phyloP scores from a whole-genome alignment of 768 basidiomycete genomes.

The Mycena galericulata region DNA sequence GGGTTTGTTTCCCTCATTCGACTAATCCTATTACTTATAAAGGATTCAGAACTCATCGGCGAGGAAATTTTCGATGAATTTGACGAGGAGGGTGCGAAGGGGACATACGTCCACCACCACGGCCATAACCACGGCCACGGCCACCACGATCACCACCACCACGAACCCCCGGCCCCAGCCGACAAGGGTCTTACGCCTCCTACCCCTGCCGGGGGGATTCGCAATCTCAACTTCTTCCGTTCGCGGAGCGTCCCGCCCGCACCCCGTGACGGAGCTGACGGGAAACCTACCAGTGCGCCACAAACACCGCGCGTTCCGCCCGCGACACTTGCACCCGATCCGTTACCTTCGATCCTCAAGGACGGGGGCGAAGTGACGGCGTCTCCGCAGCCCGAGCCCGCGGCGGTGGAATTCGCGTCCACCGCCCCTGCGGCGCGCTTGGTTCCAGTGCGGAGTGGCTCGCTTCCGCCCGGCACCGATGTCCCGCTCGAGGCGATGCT shows the following conservation, averaged over 20 bases:
- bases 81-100: conserved; percentile 64
- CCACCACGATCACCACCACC: conserved; percentile 33
- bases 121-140: conserved; percentile 41
- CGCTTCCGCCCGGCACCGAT: conserved; percentile 21
- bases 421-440: background rate
- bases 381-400: conserved; percentile 27
- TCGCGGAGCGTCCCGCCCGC: conserved; percentile 55
- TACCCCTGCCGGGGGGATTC: conserved; percentile 31
- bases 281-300: conserved; percentile 25
- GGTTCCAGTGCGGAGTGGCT: conserved; percentile 14
- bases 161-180: conserved; percentile 25
- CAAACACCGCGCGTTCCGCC: conserved; percentile 1
- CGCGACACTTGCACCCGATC: background rate
- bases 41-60: conserved; percentile 71
- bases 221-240: conserved; percentile 48
- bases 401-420: conserved; percentile 11
- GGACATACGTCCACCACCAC: conserved; percentile 52
- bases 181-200: conserved; percentile 41
- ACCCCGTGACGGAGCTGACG: conserved; percentile 39
- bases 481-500: conserved; percentile 33
- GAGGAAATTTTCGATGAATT: conserved; percentile 83
- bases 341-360: conserved; percentile 26
- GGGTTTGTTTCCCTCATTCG: conserved; percentile 46
- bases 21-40: background rate
- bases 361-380: conserved; percentile 10